Conservation (phyloP, 2,329 filamentous ascomycete genomes). For the Periglandula ipomoeae region DNA sequence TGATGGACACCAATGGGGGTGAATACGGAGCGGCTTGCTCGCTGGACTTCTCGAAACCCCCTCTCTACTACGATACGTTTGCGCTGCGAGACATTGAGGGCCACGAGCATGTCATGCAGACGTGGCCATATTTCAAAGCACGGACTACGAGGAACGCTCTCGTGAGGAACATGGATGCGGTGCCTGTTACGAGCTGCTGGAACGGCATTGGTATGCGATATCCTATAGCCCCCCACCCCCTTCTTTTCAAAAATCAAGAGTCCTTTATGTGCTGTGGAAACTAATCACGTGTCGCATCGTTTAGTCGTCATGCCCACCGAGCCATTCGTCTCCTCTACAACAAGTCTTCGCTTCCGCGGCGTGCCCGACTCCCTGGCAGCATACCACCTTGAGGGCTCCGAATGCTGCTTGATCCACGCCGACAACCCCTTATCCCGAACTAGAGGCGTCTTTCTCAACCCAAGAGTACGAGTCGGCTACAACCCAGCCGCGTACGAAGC, state of each 20-base stretch:
- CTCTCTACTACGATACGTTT: conserved; percentile 53
- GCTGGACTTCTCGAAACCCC: conserved; percentile 47
- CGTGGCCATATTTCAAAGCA: conserved; percentile 51
- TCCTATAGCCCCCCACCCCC: too few species aligned
- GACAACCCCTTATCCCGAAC: conserved; percentile 51
- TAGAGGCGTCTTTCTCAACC: conserved; percentile 58
- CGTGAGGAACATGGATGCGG: conserved; percentile 35
- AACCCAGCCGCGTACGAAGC: conserved; percentile 41
- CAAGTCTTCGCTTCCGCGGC: conserved; percentile 50
- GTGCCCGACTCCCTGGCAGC: conserved; percentile 52
- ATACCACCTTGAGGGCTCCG: conserved; percentile 62
- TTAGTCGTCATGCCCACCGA: conserved; percentile 41
- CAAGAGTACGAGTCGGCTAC: conserved; percentile 60
- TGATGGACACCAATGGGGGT: conserved; percentile 49
- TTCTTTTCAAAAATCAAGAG: too few species aligned
- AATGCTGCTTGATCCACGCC: conserved; percentile 69
- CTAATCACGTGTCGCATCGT: not conserved
- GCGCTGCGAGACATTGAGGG: conserved; percentile 47
- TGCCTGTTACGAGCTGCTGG: conserved; percentile 37
- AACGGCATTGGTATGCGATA: conserved; percentile 30
- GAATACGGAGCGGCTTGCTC: conserved; percentile 54
- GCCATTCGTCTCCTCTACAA: conserved; percentile 40
- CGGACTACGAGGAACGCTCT: conserved; percentile 42
- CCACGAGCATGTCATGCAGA: conserved; percentile 39
- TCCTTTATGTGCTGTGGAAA: too few species aligned